These are phyloP conservation scores for Darksidea phi DNA, from an alignment of 495 filamentous ascomycete genomes.

Conservation along the genomic window DNA sequence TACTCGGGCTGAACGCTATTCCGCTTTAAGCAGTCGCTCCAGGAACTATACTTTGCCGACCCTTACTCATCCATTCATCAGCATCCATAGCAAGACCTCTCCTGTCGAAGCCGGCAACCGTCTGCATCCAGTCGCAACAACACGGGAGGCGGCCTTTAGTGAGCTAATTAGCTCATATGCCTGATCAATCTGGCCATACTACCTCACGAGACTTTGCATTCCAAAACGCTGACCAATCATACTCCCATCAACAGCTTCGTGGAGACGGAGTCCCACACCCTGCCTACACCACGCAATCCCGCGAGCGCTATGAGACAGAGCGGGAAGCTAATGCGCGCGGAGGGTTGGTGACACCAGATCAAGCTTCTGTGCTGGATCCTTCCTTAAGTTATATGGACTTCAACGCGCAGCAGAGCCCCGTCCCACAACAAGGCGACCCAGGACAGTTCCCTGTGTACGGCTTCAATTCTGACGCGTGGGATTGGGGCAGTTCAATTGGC, in stretches of 20 bases:
- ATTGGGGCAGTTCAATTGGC: constrained; percentile 37
- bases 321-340: constrained; percentile 13
- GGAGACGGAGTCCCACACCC: constrained; percentile 4
- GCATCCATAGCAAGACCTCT: constrained; percentile 1
- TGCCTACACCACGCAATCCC: constrained; percentile 5
- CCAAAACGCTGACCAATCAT: constrained; percentile 36
- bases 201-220: constrained; percentile 37
- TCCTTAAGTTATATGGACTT: constrained; percentile 17
- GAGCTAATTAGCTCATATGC: constrained; percentile 30
- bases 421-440: constrained; percentile 5
- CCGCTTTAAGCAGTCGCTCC: neutral
- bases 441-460: constrained; percentile 22
- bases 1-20: constrained; percentile 10
- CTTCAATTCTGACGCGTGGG: constrained; percentile 33
- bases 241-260: constrained; percentile 11
- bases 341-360: constrained; percentile 10
- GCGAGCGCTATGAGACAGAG: constrained; percentile 27
- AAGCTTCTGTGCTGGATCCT: constrained; percentile 10
- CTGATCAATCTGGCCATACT: constrained; percentile 28
- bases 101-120: neutral
- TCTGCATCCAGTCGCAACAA: neutral
- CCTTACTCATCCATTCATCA: constrained; percentile 23
- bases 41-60: neutral
- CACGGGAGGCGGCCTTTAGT: constrained; percentile 8
- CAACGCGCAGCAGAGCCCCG: constrained; percentile 1